These are phyloP conservation scores for Cercophora sp. DNA, from an alignment of 495 filamentous ascomycete genomes.

Conservation along the genomic window DNA sequence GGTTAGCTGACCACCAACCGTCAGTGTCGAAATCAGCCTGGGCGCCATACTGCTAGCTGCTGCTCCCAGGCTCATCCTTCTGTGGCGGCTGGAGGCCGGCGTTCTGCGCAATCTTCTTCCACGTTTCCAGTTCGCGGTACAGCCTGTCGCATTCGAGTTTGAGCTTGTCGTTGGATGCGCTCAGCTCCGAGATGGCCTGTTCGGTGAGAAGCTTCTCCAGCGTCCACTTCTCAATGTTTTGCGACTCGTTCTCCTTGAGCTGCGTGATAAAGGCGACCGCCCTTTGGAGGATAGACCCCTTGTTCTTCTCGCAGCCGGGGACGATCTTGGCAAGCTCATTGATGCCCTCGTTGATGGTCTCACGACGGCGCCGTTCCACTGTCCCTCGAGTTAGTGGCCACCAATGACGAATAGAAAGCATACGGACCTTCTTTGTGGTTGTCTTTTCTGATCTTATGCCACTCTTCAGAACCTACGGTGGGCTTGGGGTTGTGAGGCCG, in stretches of 20 bases:
- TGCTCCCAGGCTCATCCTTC: conserved; percentile 38
- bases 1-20: no score
- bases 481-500: conserved; percentile 57
- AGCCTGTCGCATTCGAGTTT: conserved; percentile 72
- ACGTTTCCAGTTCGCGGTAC: conserved; percentile 74
- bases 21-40: no score
- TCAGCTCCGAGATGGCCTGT: conserved; percentile 90
- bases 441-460: conserved; percentile 95
- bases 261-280: conserved; percentile 92
- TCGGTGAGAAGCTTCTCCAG: conserved; percentile 92
- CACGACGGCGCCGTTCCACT: conserved; percentile 96
- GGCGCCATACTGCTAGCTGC: conserved; percentile 17
- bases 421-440: conserved; percentile 96
- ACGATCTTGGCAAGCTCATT: conserved; percentile 98
- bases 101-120: conserved; percentile 76
- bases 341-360: conserved; percentile 98
- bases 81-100: conserved; percentile 58
- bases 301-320: conserved; percentile 98
- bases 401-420: neutral
- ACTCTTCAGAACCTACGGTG: conserved; percentile 90
- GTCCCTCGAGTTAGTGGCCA: neutral
- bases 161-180: conserved; percentile 80
- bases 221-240: conserved; percentile 95
- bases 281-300: conserved; percentile 91
- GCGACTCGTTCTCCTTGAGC: conserved; percentile 87